Percentiles rank a stretch among this genome's conserved stretches.
These are phyloP conservation scores for Yarrowia deformans DNA, from an alignment of 805 yeast genomes.

Conservation along the genomic window DNA sequence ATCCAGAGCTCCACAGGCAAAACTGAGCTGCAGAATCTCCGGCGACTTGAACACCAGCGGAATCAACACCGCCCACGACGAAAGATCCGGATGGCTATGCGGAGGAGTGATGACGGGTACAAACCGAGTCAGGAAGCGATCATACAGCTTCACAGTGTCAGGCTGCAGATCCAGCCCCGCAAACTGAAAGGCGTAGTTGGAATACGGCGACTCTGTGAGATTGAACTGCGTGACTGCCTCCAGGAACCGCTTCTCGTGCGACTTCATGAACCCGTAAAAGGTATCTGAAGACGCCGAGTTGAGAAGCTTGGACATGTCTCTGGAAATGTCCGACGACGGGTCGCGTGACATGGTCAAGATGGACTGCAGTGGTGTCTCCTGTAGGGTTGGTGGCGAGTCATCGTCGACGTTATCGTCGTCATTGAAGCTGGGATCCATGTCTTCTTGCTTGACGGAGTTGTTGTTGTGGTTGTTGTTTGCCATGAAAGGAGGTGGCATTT, in stretches of 20 bases:
- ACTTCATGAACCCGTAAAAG: constrained; percentile 22
- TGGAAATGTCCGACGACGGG: constrained; percentile 1
- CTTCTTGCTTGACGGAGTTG: not conserved
- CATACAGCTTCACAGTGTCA: constrained; percentile 23
- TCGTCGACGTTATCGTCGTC: not conserved
- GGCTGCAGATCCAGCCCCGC: constrained; percentile 28
- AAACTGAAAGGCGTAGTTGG: constrained; percentile 29
- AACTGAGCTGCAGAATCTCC: constrained; percentile 23
- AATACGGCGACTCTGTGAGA: constrained; percentile 22
- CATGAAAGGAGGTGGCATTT: no score
- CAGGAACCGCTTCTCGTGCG: constrained; percentile 20
- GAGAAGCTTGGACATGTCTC: constrained; percentile 21
- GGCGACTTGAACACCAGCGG: constrained; percentile 36
- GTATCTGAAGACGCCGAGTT: constrained; percentile 19
- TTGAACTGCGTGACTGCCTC: constrained; percentile 32
- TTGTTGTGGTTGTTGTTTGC: no score
- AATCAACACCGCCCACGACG: constrained; percentile 32
- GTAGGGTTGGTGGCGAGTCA: not conserved
- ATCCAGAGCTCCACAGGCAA: constrained; percentile 38
- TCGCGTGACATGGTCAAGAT: constrained; percentile 9
- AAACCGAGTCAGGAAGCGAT: constrained; percentile 18
- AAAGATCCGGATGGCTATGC: constrained; percentile 17
- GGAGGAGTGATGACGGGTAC: constrained; percentile 37
- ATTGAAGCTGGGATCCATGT: not conserved
- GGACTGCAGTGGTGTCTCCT: not conserved